Evolutionary conservation across 352 stramenopile species (phyloP), one percentile per base, ranked within the genome.

Genomic region (Phytophthora rubi): DNA sequence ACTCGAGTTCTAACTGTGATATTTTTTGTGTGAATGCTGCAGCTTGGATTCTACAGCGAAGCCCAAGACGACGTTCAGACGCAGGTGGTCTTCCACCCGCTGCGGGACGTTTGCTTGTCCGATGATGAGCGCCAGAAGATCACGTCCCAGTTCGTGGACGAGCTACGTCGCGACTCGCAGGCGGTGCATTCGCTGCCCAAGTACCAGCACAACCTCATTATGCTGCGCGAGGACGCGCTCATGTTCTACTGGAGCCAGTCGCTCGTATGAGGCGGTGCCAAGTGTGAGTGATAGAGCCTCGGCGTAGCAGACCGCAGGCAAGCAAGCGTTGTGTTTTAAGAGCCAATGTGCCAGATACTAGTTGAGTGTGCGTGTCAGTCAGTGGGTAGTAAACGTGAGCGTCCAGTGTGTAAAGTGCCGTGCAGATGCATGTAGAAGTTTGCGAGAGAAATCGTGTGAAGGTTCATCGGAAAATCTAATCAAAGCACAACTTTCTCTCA

Each of bases 171-270:
- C 16, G 70, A 85, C 68, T 89, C 88, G 37, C 80, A 88, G 58
- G 80, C 85, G 18, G 83, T 95, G 55, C 87, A 94, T 73, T 92
- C 84, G 49, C 70, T 95, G 62, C 81, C 86, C 33, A 93, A 93
- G 79, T 92, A 93, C 64, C 81, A 94, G 65, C 81, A 93, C 79
- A 93, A 92, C 62, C 73, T 95, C 64, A 81, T 93, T 49, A 86
- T 93, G 77, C 68, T 95, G 53, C 88, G 87, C 15, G 88, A 95
- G 61, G 85, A 95, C 63, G 88, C 88, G 21, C 75, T 95, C 60
- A 94, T 95, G 88, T 93, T 88, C 59, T 94, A 92, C 65, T 95
- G 88, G 88, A 95, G 86, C 71, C 86, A 93, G 76, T 93, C 83
- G 52, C 73, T 93, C 35, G 76, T 83, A 68, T 83, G 59, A 83